phyloP scores from a whole-genome alignment of 768 basidiomycete genomes.

The Pholiota molesta region DNA sequence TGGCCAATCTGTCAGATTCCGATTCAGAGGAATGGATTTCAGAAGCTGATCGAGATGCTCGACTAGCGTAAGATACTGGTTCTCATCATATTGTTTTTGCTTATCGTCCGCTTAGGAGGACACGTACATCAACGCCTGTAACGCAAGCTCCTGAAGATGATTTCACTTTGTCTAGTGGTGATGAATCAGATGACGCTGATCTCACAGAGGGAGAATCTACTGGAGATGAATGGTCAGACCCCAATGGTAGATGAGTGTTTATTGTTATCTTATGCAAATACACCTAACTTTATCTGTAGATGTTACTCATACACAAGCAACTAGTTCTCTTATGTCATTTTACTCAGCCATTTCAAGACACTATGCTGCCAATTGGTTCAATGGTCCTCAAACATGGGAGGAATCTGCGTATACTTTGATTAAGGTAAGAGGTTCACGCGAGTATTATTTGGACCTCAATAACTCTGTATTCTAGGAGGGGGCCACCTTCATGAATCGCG shows the following conservation, averaged over 20 bases:
- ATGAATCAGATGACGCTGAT: slow-evolving; percentile 81
- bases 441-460: neutral
- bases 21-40: slow-evolving; percentile 65
- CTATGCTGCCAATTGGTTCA: slow-evolving; percentile 41
- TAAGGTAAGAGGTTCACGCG: slow-evolving; percentile 33
- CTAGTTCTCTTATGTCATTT: slow-evolving; percentile 37
- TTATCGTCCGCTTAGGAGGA: slow-evolving; percentile 40
- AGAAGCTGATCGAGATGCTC: slow-evolving; percentile 71
- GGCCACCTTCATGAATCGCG: slow-evolving; percentile 16
- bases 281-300: slow-evolving; percentile 13
- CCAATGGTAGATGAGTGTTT: slow-evolving; percentile 35
- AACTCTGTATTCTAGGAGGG: slow-evolving; percentile 24
- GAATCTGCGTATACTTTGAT: slow-evolving; percentile 47
- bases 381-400: slow-evolving; percentile 46
- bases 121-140: slow-evolving; percentile 50
- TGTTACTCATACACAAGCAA: slow-evolving; percentile 18
- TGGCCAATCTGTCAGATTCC: slow-evolving; percentile 57
- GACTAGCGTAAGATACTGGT: slow-evolving; percentile 57
- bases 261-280: neutral
- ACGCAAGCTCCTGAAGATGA: slow-evolving; percentile 43
- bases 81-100: neutral
- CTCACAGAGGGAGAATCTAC: slow-evolving; percentile 58
- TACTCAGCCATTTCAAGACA: slow-evolving; percentile 54
- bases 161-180: slow-evolving; percentile 61
- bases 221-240: slow-evolving; percentile 51